Conservation (phyloP, 2,329 filamentous ascomycete species). For the Botrytis fabae region DNA sequence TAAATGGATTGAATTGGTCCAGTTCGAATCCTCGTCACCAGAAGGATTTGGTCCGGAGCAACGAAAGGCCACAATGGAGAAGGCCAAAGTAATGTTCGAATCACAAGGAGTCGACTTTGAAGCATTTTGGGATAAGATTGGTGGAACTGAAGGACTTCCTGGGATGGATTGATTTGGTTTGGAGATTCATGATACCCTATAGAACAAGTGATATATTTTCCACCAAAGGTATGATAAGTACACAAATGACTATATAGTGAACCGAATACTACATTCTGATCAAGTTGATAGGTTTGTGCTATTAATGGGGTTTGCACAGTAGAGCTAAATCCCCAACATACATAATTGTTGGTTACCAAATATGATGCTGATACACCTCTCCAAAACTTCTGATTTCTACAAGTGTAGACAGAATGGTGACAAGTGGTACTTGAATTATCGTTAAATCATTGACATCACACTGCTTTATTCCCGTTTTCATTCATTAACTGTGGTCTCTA, state of each 20-base stretch:
- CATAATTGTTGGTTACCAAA: neutral
- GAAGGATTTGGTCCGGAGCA: conserved; percentile 75
- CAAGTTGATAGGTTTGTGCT: neutral
- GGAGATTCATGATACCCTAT: conserved; percentile 15
- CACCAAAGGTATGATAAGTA: neutral
- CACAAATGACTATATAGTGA: neutral
- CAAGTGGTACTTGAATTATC: neutral
- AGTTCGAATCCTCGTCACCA: conserved; percentile 78
- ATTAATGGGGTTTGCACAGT: neutral
- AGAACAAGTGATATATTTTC: conserved; percentile 1
- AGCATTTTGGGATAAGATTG: conserved; percentile 70
- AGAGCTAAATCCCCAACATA: neutral
- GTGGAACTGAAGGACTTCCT: conserved; percentile 58
- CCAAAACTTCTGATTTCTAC: neutral
- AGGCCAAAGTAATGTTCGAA: conserved; percentile 75
- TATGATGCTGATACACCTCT: neutral
- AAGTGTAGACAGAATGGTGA: neutral
- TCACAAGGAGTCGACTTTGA: conserved; percentile 80
- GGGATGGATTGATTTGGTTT: conserved; percentile 45
- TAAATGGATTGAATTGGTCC: conserved; percentile 88
- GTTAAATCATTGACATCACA: neutral
- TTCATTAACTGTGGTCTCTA: neutral
- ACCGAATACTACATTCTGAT: neutral
- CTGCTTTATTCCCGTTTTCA: neutral
- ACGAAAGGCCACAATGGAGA: conserved; percentile 69